A percentile compares a stretch with the other conserved stretches of the same genome.
These are phyloP conservation scores for Thuidium tamariscinum DNA, from an alignment of 225 moss, liverwort and hornwort species.

Conservation along the genomic window DNA sequence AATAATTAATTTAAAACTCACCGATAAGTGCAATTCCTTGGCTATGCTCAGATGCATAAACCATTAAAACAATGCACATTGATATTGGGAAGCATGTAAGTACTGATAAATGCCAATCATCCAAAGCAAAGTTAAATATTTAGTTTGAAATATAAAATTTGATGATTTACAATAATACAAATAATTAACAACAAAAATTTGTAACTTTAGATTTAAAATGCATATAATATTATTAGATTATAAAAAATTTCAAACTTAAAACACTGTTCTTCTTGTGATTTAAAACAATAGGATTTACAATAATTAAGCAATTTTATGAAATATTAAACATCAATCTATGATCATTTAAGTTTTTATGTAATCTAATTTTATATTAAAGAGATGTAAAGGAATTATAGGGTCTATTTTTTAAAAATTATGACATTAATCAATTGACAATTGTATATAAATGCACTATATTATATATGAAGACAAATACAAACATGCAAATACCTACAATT, in stretches of 20 bases:
- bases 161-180: background rate
- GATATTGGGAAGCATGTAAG: conserved; percentile 30
- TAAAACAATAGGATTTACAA: background rate
- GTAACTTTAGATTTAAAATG: background rate
- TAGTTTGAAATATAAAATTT: no score
- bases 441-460: background rate
- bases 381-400: no score
- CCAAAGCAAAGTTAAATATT: background rate
- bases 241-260: background rate
- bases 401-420: fast-evolving
- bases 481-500: background rate
- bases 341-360: no score
- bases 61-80: conserved; percentile 49
- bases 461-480: background rate
- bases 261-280: fast-evolving
- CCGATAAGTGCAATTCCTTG: conserved; percentile 60
- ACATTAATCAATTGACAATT: background rate
- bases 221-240: background rate
- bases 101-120: background rate
- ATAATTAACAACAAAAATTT: background rate
- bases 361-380: fast-evolving
- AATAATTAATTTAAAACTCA: background rate
- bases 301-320: fast-evolving
- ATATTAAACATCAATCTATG: background rate
- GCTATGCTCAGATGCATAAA: conserved; percentile 43